Evolutionary conservation across 148 eudicot genomes (phyloP), one percentile per base, ranked within the genome.

Genomic region (Chenopodium quinoa): DNA sequence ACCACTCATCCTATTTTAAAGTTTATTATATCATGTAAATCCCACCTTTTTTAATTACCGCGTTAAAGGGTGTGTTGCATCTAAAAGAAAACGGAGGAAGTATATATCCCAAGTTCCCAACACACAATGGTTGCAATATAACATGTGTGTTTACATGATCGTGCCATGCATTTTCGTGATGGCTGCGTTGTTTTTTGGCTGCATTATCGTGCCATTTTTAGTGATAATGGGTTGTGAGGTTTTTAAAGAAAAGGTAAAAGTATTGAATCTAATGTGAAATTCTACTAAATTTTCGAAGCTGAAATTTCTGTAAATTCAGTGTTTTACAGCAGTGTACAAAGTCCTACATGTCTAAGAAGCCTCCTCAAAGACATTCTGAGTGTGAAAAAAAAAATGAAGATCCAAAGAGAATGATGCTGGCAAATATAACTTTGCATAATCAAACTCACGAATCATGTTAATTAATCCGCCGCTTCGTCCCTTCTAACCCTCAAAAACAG

Each of bases 361-460:
- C 62, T 56, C 62, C 62, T 56, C 62, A 56, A 12, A 56, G 62
- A 17, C 62, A 14, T 14, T 14, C 1, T 34, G 50, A 11, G 54
- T 50, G 14, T 48, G 44, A 48, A 1, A 20, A 20, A 46, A 7
- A 44, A 22, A 4, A 40, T 16, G 56, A 25, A 73, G 40, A 37
- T 74, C 63, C 22, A 62, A 72, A 71, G 70, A 19, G 80, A 62
- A 50, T 50, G 37, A 27, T 50, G 75, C 75, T 72, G 11, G 17
- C 71, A 66, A 78, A 48, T 67, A 22, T n/a, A 44, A 68, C 83
- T 79, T 83, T 80, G 77, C 50, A 75, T 47, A 60, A 69, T 69
- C 25, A 75, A 83, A 75, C 71, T 62, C 72, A 75, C 75, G 83
- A 81, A 71, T 77, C 76, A 76, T 32, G 75, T 37, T 81, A 60